These are phyloP conservation scores for Helianthus annuus DNA, from an alignment of 129 eudicot genomes.

Conservation along the genomic window DNA sequence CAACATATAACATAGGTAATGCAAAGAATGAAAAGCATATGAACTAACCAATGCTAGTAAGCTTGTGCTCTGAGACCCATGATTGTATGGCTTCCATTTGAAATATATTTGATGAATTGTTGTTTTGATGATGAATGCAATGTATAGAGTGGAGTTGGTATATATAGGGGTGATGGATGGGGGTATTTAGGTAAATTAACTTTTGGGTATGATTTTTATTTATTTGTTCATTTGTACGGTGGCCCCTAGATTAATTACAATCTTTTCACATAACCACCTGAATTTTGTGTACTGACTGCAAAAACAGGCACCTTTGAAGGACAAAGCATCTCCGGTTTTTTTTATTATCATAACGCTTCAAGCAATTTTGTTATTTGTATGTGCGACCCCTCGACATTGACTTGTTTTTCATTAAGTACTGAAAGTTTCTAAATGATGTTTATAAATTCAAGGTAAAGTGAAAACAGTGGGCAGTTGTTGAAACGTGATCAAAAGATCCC, in stretches of 20 bases:
- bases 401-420: neutral
- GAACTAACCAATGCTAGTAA: slow-evolving; percentile 74
- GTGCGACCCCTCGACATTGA: slow-evolving; percentile 14
- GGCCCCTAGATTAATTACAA: slow-evolving; percentile 37
- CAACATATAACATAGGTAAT: too few species aligned
- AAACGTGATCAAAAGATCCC: slow-evolving; percentile 21
- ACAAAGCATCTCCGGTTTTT: neutral
- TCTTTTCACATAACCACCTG: neutral
- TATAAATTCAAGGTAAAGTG: neutral
- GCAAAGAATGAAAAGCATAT: neutral
- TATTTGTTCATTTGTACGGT: neutral
- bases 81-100: slow-evolving; percentile 69
- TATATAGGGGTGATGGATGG: slow-evolving; percentile 22
- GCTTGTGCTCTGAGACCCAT: slow-evolving; percentile 92
- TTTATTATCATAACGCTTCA: neutral
- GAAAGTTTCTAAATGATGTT: neutral
- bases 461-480: slow-evolving; percentile 19
- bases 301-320: slow-evolving; percentile 21
- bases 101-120: neutral
- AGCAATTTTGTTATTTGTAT: neutral
- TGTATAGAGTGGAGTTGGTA: slow-evolving; percentile 17
- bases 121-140: slow-evolving; percentile 29
- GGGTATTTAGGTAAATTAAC: slow-evolving; percentile 12
- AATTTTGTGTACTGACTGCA: neutral
- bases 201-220: neutral